Evolutionary conservation across 2,329 filamentous ascomycete genomes (phyloP).

Genomic region (Raffaelea arxii): DNA sequence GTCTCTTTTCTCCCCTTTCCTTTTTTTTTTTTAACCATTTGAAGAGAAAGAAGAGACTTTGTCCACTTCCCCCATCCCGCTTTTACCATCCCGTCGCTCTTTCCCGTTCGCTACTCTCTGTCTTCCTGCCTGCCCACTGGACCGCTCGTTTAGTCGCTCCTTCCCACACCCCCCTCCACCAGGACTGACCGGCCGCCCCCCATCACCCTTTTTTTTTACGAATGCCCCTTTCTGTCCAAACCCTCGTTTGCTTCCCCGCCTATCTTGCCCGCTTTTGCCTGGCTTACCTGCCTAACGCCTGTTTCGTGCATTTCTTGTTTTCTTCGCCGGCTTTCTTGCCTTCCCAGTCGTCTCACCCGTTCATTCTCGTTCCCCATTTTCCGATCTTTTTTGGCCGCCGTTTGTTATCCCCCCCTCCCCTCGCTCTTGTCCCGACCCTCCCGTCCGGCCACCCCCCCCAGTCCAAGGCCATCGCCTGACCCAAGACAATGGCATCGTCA

Average conservation of each 20-base stretch:
- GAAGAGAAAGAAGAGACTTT: too few species aligned
- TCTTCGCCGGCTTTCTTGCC: too few species aligned
- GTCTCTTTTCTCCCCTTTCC: too few species aligned
- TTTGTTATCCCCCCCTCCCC: background rate
- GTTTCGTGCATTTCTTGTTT: background rate
- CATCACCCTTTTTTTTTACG: background rate
- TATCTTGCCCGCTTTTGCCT: background rate
- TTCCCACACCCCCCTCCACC: background rate
- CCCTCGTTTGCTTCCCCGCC: background rate
- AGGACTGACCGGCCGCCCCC: background rate
- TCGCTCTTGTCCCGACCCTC: background rate
- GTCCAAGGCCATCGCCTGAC: background rate
- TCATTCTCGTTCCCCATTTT: background rate
- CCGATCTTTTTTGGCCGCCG: background rate
- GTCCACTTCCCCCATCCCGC: too few species aligned
- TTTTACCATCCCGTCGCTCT: too few species aligned
- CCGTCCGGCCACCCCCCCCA: background rate
- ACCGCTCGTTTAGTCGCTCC: background rate
- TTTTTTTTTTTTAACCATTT: too few species aligned
- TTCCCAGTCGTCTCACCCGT: background rate
- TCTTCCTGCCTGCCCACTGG: too few species aligned
- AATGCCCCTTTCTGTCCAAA: slow-evolving; percentile 2
- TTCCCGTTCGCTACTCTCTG: too few species aligned
- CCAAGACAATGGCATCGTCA: too few species aligned
- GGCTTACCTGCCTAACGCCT: background rate